Percentiles rank a stretch among this genome's conserved stretches.
phyloP scores from a whole-genome alignment of 2,329 filamentous ascomycete genomes.

The Aspergillus intermedius region DNA sequence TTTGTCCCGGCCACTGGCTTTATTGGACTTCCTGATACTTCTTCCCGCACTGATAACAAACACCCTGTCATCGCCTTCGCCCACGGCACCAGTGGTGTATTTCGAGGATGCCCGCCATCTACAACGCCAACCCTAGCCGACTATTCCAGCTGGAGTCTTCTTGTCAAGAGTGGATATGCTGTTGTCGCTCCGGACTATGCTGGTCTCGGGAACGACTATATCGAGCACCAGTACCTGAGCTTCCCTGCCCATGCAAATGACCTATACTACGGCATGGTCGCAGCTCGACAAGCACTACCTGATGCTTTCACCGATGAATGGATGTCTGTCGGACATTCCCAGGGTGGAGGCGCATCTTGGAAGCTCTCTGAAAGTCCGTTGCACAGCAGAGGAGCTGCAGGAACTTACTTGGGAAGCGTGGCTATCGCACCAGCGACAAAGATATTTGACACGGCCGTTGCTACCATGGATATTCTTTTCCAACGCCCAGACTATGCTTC shows the following conservation, averaged over 20 bases:
- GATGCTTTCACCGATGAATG: constrained; percentile 5
- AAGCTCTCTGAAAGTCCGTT: constrained; percentile 6
- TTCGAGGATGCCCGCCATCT: constrained; percentile 5
- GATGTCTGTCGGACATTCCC: constrained; percentile 7
- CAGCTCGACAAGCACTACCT: constrained; percentile 6
- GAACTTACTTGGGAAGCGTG: constrained; percentile 4
- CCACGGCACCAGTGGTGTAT: constrained; percentile 8
- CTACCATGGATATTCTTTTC: not conserved
- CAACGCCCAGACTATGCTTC: not conserved
- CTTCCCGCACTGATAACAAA: not conserved
- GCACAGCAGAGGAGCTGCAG: not conserved
- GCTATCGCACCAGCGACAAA: constrained; percentile 4
- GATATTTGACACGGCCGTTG: constrained; percentile 1
- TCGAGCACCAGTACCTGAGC: constrained; percentile 5
- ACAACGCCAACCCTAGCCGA: constrained; percentile 5
- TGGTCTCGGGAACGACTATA: constrained; percentile 6
- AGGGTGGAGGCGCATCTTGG: constrained; percentile 9
- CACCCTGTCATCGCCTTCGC: constrained; percentile 5
- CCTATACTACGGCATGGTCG: constrained; percentile 5
- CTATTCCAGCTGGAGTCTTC: constrained; percentile 4
- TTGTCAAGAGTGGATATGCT: constrained; percentile 3
- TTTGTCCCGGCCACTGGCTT: constrained; percentile 4
- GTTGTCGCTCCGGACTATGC: constrained; percentile 5
- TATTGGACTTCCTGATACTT: constrained; percentile 3
- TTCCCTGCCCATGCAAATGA: constrained; percentile 3